Evolutionary conservation across 2,329 filamentous ascomycete genomes (phyloP), one percentile per base, ranked within the genome.

Genomic region (Venturia asperata): DNA sequence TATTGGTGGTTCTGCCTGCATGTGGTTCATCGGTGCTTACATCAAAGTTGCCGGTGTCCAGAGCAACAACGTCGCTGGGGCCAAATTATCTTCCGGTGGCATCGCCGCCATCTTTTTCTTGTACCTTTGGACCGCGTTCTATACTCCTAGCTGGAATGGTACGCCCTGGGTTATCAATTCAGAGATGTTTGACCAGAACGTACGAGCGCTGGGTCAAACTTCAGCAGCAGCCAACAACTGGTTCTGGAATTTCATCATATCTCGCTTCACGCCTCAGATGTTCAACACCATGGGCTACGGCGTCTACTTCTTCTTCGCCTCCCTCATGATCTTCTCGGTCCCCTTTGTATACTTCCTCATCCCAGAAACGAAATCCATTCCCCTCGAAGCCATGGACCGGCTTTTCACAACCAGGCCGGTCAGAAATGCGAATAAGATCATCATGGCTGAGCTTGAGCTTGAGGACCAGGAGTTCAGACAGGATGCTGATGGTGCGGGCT

Each of bases 121-220:
- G 77, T 90, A 90, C 71, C 79, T 90, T 0, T 90, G 86, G 85
- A 89, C 87, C 0, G 84, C 82, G 0, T 86, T 87, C 74, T 92
- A 91, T 76, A 89, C 86, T 0, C 87, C 78, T 2, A 76, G 71
- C 0, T 90, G 87, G 87, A 89, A 89, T 71, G 87, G 87, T 1
- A 89, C 86, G 0, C 88, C 88, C 0, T 92, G 89, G 89, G 87
- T 92, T 27, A 77, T 89, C 71, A 90, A 90, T 78, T 75, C 73
- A 0, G 88, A 92, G 74, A 91, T 92, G 80, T 91, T 91, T 74
- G 84, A 88, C 70, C 83, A 85, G 68, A 87, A 87, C 75, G 85
- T 85, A 30, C 81, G 87, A 63, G 84, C 85, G 0, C 80, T 92
- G 0, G 88, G 87, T 1, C 88, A 91, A 72, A 88, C 89, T 11